Percentiles rank a stretch among this genome's conserved stretches.
Evolutionary conservation across 805 yeast species (phyloP).

Genomic region (Candida xiaguanensis): DNA sequence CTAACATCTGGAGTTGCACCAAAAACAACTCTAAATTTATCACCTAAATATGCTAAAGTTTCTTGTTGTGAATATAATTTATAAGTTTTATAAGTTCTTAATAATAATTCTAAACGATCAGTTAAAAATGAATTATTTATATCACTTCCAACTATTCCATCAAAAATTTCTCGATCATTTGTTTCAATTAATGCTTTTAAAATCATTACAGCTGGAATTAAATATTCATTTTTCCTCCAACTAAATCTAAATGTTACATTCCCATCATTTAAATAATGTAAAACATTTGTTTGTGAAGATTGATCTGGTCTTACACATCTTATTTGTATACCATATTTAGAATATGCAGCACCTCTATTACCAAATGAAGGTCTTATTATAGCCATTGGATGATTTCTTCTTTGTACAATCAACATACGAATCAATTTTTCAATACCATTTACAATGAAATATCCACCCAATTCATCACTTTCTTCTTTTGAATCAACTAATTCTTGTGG

Average conservation of each 20-base stretch:
- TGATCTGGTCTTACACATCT: constrained; percentile 95
- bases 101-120: constrained; percentile 91
- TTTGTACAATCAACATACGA: constrained; percentile 96
- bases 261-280: constrained; percentile 94
- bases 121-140: constrained; percentile 86
- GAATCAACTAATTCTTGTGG: constrained; percentile 75
- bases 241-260: constrained; percentile 94
- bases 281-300: constrained; percentile 95
- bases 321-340: constrained; percentile 89
- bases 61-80: constrained; percentile 75
- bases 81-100: constrained; percentile 84
- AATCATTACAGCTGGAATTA: constrained; percentile 90
- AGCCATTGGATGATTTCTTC: constrained; percentile 98
- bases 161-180: constrained; percentile 92
- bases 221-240: constrained; percentile 94
- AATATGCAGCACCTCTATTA: constrained; percentile 88
- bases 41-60: constrained; percentile 92
- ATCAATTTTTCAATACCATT: constrained; percentile 96
- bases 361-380: constrained; percentile 90
- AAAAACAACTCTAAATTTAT: constrained; percentile 90
- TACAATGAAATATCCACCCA: constrained; percentile 94
- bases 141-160: constrained; percentile 92
- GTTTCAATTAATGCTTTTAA: constrained; percentile 87
- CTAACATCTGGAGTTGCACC: constrained; percentile 84
- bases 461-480: constrained; percentile 90